Base-by-base conservation (phyloP, 371 early-diverging fungal genomes). In the Actinomucor elegans region DNA sequence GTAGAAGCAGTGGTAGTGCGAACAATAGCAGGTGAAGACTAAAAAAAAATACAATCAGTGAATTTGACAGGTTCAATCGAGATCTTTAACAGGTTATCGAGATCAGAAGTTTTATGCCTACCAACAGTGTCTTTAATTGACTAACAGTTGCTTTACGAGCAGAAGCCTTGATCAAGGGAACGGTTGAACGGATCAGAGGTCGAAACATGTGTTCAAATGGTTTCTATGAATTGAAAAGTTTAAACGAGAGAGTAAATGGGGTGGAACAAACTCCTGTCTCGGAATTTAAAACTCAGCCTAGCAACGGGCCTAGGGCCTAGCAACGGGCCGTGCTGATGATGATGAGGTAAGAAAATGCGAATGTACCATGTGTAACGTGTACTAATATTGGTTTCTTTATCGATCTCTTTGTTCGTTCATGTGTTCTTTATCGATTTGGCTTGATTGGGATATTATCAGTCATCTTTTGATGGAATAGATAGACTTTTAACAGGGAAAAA, bases 101-200 rank as follows among this genome's bases (percentile, higher is more conserved):
- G n/a, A 20, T 28, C 23, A 10, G 9, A 5, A 10, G 1, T 5
- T 5, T 12, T 8, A 27, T 6, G 15, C 21, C 40, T 67, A 60
- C 64, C 60, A 57, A 45, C 6, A 36, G 8, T 9, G 21, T 28
- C 29, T 44, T 57, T 7, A 50, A 24, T 37, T 57, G 45, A 17
- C 24, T 17, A 11, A 0, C 3, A 23, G 20, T 15, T 10, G 58
- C 32, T 35, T 47, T 49, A 14, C 20, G 28, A 31, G 56, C 38
- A 45, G 54, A 35, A 31, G 62, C 54, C 34, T 59, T 58, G 12
- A 69, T 23, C 33, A 52, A 55, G 36, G 66, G 47, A 23, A 58
- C 37, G 1, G 62, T 51, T 14, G 69, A 52, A 6, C 59, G 59
- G 41, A 56, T 27, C 33, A 64, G 15, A 38, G 60, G 64, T 37